Conservation (phyloP, 2,329 filamentous ascomycete species). For the Trichoderma sp. region DNA sequence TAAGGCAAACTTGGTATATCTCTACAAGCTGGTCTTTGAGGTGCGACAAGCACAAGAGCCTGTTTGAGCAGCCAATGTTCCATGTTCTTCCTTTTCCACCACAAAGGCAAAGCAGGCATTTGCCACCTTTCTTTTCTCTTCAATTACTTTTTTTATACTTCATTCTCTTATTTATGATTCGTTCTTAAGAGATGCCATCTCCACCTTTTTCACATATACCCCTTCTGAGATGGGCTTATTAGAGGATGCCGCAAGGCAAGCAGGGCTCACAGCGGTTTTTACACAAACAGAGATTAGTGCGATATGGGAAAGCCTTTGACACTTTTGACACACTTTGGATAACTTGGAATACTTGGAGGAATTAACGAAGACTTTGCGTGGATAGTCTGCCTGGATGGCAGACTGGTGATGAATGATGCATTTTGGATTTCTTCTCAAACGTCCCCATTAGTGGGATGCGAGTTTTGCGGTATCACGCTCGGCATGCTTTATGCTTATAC, state of each 20-base stretch:
- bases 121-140: slow-evolving; percentile 20
- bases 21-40: slow-evolving; percentile 40
- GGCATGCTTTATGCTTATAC: slow-evolving; percentile 18
- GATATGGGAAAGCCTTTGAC: slow-evolving; percentile 31
- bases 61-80: slow-evolving; percentile 21
- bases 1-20: slow-evolving; percentile 40
- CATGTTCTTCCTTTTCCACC: slow-evolving; percentile 6
- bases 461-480: slow-evolving; percentile 11
- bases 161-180: slow-evolving; percentile 25
- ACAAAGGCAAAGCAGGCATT: slow-evolving; percentile 17
- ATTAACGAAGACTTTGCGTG: not conserved
- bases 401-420: slow-evolving; percentile 15
- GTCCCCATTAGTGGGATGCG: not conserved
- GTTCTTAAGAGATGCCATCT: slow-evolving; percentile 27
- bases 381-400: slow-evolving; percentile 16
- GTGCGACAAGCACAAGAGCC: slow-evolving; percentile 24
- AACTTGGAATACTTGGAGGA: slow-evolving; percentile 18
- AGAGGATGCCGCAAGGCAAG: slow-evolving; percentile 44
- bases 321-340: slow-evolving; percentile 17
- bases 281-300: slow-evolving; percentile 25
- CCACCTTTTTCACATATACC: slow-evolving; percentile 26
- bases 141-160: slow-evolving; percentile 26
- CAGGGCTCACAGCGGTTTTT: slow-evolving; percentile 10
- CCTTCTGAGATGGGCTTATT: slow-evolving; percentile 35
- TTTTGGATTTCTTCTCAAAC: not conserved